Base-by-base conservation (phyloP, 2,329 filamentous ascomycete species). In the Microdochium trichocladiopsis region DNA sequence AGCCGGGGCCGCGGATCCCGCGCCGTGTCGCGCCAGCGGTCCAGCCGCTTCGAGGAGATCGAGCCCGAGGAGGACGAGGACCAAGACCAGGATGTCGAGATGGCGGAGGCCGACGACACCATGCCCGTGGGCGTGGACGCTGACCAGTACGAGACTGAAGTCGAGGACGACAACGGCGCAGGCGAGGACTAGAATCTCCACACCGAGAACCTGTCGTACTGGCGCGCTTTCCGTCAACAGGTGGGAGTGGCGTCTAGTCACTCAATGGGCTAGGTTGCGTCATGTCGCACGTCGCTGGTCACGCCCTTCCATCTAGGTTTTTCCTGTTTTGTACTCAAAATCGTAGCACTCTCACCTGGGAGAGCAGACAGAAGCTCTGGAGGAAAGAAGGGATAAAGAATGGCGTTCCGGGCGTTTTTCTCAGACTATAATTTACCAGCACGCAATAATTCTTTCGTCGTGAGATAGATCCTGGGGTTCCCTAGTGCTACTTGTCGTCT, bases 91-190 rank as follows among this genome's bases (percentile, higher is more conserved):
- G 58, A 60, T 24, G 53, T 58, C 49, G 57, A 58, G 51, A 56
- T 51, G 63, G 61, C 59, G 49, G 59, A 58, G 55, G 55, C 28
- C 10, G 58, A 60, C 37, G 36, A 47, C 28, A 50, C 51, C 9
- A 49, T 54, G 22, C 50, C 41, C 23, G 31, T 43, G 8, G 41
- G 25, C 6, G 48, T 12, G 28, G 51, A 54, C 22, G 48, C 54
- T 12, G 56, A 58, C 22, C 51, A 50, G 45, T 52, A 55, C 22
- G 49, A 57, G 48, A 53, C 56, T 14, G 50, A 56, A n/a, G 55
- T 56, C 33, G 55, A 60, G 18, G 63, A 65, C 24, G 61, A 64
- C 31, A 61, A 65, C 5, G 59, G 53, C 21, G 58, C 53, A 2
- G 51, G 50, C 22, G 53, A 54, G 18, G 61, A 64, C 43, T 64